Conservation (phyloP, 2,329 filamentous ascomycete species). For the Phaeophleospora eucalypticola region DNA sequence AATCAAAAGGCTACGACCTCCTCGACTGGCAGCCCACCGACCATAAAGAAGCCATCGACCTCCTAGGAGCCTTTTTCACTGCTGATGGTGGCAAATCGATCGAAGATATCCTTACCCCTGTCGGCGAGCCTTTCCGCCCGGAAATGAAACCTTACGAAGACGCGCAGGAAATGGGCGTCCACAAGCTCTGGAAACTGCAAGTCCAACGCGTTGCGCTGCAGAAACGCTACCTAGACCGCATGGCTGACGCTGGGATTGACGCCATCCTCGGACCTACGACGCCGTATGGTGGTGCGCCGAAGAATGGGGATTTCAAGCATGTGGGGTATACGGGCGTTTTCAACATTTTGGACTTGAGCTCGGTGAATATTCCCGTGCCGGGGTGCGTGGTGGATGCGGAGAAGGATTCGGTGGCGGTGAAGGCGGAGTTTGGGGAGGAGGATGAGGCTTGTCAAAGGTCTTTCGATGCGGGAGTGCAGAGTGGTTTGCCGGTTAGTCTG, state of each 20-base stretch:
- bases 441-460: constrained; percentile 37
- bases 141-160: constrained; percentile 47
- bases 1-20: constrained; percentile 50
- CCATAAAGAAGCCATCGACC: constrained; percentile 49
- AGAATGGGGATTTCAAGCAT: constrained; percentile 42
- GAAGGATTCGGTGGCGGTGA: constrained; percentile 29
- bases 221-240: constrained; percentile 43
- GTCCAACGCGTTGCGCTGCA: constrained; percentile 41
- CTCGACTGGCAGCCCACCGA: constrained; percentile 54
- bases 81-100: constrained; percentile 51
- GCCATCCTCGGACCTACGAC: constrained; percentile 46
- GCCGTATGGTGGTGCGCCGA: constrained; percentile 39
- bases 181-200: constrained; percentile 49
- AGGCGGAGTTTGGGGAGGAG: constrained; percentile 32
- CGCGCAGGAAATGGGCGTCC: constrained; percentile 41
- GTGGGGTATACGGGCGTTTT: constrained; percentile 43
- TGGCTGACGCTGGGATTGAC: constrained; percentile 40
- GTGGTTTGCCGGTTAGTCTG: constrained; percentile 41
- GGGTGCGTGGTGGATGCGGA: constrained; percentile 39
- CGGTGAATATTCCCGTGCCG: constrained; percentile 41
- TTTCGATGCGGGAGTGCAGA: constrained; percentile 34
- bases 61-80: constrained; percentile 47
- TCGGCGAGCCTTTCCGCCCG: constrained; percentile 44
- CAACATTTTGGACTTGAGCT: constrained; percentile 47
- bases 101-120: constrained; percentile 37